Evolutionary conservation across 352 stramenopile genomes (phyloP), one percentile per base, ranked within the genome.

Genomic region (Phytophthora melonis): DNA sequence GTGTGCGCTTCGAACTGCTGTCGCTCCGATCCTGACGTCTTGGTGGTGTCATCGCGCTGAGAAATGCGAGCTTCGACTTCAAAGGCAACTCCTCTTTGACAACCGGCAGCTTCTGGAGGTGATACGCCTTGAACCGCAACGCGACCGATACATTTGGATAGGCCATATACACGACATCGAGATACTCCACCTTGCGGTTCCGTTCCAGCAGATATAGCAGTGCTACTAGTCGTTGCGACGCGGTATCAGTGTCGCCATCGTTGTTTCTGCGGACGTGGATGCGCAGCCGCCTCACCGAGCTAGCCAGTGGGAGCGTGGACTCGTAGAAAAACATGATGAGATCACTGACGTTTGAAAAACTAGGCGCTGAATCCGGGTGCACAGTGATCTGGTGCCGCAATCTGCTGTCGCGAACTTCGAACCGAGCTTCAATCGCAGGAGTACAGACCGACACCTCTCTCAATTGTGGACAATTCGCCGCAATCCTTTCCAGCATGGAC

Each of bases 391-490:
- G 13, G 11, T 16, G 19, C 25, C 47, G 41, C 9, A 25, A 18
- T 41, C 49, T 36, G 6, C 41, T 41, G 25, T 65, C 43, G 7
- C 34, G 49, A 60, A 58, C 21, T 41, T 14, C 16, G 19, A 60
- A 68, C 9, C 50, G 34, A 60, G 23, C 34, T 7, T 68, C 34
- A 30, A 61, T 30, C 9, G 9, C 50, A 56, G 23, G 50, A 2
- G 50, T 68, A 19, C 25, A 61, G 3, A 68, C 32, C 19, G 14
- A 36, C 9, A 68, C 11, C 9, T 62, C 50, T 21, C 1, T 21
- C n/a, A 68, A 30, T 19, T 19, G 18, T 1, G 52, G 62, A 10
- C 62, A 68, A 34, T 21, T 53, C 4, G 34, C 61, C 8, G 16
- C 11, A 27, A 67, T 59, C 43, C 3, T 7, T 50, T 58, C 13